Conservation (phyloP, 495 filamentous ascomycete genomes). For the Echria macrotheca region DNA sequence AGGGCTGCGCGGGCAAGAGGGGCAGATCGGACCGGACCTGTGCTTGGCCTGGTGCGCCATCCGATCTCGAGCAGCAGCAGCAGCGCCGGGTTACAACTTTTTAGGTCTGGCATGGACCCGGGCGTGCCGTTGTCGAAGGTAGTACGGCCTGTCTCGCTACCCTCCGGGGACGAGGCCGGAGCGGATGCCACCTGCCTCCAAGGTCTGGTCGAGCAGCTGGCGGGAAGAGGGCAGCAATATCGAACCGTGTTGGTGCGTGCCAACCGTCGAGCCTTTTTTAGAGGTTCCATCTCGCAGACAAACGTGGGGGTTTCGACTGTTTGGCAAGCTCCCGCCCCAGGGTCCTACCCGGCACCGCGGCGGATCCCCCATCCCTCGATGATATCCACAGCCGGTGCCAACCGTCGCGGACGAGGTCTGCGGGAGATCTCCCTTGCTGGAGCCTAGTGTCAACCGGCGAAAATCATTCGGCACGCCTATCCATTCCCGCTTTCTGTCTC, state of each 20-base stretch:
- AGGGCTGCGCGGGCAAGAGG: background rate
- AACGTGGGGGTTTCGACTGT: constrained; percentile 3
- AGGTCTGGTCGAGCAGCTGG: background rate
- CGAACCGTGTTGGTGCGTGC: constrained; percentile 1
- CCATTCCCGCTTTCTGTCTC: no score
- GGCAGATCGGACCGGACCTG: constrained; percentile 4
- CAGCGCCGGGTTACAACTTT: background rate
- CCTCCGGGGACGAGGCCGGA: background rate
- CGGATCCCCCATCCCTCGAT: background rate
- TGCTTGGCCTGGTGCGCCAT: constrained; percentile 16
- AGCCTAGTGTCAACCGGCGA: background rate
- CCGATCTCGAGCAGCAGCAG: background rate
- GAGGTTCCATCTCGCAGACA: background rate
- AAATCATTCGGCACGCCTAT: no score
- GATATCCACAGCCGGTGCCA: background rate
- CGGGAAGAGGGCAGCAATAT: constrained; percentile 2
- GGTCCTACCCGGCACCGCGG: background rate
- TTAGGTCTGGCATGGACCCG: no score
- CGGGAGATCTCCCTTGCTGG: background rate
- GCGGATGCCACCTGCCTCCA: constrained; percentile 11
- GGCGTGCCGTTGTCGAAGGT: no score
- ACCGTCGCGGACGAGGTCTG: background rate
- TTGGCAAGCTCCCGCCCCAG: background rate
- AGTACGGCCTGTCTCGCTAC: background rate
- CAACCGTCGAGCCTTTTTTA: constrained; percentile 12